Evolutionary conservation across 441 rosid species (phyloP).

Genomic region (Monsonia emarginata): DNA sequence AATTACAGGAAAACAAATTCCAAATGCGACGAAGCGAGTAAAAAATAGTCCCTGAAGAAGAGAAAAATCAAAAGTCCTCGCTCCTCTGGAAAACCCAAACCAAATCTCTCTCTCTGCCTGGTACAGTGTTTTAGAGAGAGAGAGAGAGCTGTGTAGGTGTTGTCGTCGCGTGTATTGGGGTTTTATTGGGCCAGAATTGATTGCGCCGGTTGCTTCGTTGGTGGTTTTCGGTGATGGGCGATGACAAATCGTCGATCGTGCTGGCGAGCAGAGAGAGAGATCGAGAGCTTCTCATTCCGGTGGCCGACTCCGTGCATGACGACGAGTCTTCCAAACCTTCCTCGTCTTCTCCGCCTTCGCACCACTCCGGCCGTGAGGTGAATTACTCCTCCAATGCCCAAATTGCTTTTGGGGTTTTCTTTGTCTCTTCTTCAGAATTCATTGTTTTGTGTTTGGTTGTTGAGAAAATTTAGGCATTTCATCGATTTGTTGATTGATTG

Average conservation of each 20-base stretch:
- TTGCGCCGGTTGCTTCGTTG: background rate
- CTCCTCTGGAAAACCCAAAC: background rate
- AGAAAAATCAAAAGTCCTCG: background rate
- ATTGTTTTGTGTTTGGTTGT: constrained; percentile 5
- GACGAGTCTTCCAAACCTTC: constrained; percentile 50
- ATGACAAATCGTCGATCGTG: constrained; percentile 60
- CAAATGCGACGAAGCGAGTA: background rate
- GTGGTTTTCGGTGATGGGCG: constrained; percentile 41
- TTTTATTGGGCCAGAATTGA: too few relatives aligned
- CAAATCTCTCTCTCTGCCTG: background rate
- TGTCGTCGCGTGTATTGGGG: background rate
- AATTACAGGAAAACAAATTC: background rate
- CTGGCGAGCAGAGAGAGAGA: constrained; percentile 57
- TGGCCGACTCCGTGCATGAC: constrained; percentile 41
- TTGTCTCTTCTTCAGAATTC: too few relatives aligned
- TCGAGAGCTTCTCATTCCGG: constrained; percentile 90
- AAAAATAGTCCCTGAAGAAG: too few relatives aligned
- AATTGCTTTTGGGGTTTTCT: background rate
- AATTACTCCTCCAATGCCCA: background rate
- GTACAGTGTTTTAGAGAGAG: background rate
- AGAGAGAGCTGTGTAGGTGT: background rate
- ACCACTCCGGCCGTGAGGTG: constrained; percentile 87
- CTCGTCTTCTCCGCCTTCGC: constrained; percentile 49
- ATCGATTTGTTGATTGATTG: background rate
- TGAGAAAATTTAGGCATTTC: background rate